Base-by-base conservation (phyloP, 495 filamentous ascomycete genomes). In the Cercophora scortea region DNA sequence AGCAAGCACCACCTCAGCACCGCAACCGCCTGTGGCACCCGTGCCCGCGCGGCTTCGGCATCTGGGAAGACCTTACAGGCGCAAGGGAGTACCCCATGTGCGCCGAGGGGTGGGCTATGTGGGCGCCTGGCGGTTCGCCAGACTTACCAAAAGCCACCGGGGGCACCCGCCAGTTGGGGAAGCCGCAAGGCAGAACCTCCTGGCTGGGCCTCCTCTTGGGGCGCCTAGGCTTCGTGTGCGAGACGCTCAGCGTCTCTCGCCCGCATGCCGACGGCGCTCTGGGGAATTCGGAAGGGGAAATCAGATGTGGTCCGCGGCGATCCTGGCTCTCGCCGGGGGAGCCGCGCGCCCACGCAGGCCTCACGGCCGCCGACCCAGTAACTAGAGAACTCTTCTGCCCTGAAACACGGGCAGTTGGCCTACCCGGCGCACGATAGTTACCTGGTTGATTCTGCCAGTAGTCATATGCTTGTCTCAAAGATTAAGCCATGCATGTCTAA, bases 401-500 rank as follows among this genome's bases (percentile, higher is more conserved):
- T 38, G 36, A 38, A 38, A 38, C 36, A 38, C 36, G 36, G 36
- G 36, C 36, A 38, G 36, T 38, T 38, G 36, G 36, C 36, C 36
- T 10, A 38, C 36, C 36, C 36, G 36, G 36, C 36, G 36, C 36
- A 38, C 36, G 36, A 38, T 38, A 38, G 36, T 38, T 38, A 38
- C 36, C 36, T 38, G 36, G 77, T 83, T 82, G 76, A 83, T 83
- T 82, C 78, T 83, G 78, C 76, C 74, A 82, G 78, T 81, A 82
- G 76, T 82, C 72, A 83, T 82, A 83, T 83, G 75, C 75, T 83
- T 84, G 76, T 83, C 75, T 84, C 76, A 84, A 83, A 82, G 75
- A 83, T 81, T 84, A 83, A 83, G 77, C 79, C 76, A 84, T 82
- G 76, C 76, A 84, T 81, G 75, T 83, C 74, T 79, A 83, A 83